Percentiles rank a stretch among this genome's conserved stretches.
These are phyloP conservation scores for Penicillium canescens DNA, from an alignment of 495 filamentous ascomycete genomes.

Conservation along the genomic window DNA sequence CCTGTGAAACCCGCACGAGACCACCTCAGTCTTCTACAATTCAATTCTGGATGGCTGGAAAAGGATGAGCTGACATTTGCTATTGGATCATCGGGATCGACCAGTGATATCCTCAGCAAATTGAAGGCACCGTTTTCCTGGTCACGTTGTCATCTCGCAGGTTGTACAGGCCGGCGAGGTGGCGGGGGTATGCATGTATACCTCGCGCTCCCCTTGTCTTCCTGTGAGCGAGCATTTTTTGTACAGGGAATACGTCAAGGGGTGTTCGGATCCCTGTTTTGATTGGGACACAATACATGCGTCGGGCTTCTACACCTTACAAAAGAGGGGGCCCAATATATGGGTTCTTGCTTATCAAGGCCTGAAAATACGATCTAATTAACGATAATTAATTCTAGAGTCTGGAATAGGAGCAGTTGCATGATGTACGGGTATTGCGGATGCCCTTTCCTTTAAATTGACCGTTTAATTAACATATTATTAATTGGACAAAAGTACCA, in stretches of 20 bases:
- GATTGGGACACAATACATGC: slow-evolving; percentile 24
- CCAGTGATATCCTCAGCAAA: slow-evolving; percentile 1
- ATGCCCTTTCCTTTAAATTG: not conserved
- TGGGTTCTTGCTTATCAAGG: not conserved
- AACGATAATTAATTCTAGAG: too few relatives aligned
- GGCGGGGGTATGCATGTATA: slow-evolving; percentile 2
- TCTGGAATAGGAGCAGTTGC: too few relatives aligned
- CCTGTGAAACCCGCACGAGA: not conserved
- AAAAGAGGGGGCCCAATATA: slow-evolving; percentile 2
- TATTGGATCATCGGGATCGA: not conserved
- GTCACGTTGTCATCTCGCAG: not conserved
- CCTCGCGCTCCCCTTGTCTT: slow-evolving; percentile 1
- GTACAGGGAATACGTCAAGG: slow-evolving; percentile 7
- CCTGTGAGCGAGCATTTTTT: not conserved
- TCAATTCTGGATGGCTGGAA: not conserved
- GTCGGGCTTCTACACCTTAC: slow-evolving; percentile 21
- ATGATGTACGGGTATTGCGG: too few relatives aligned
- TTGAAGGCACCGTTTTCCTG: not conserved
- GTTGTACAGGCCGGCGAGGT: not conserved
- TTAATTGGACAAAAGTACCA: too few relatives aligned
- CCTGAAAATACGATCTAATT: not conserved
- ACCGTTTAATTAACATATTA: not conserved
- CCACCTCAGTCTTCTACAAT: not conserved
- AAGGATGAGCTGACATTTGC: not conserved
- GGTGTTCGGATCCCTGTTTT: slow-evolving; percentile 15